These are phyloP conservation scores for Colletotrichum shisoi DNA, from an alignment of 2,329 filamentous ascomycete genomes.

Conservation along the genomic window DNA sequence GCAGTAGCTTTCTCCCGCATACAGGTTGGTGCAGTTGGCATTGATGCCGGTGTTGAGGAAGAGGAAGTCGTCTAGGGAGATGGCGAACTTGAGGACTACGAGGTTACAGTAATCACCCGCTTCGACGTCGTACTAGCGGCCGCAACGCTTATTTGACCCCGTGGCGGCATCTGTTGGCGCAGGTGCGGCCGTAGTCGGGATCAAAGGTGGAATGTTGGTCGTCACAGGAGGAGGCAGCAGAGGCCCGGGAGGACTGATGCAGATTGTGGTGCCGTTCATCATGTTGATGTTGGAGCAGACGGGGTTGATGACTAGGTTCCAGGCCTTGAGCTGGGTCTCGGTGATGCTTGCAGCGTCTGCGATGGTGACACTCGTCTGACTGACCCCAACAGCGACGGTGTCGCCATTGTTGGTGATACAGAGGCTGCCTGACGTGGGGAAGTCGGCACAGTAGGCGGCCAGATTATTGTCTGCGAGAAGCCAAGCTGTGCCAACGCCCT, in stretches of 20 bases:
- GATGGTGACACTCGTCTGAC: constrained; percentile 21
- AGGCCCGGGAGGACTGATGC: constrained; percentile 7
- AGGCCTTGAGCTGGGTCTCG: constrained; percentile 19
- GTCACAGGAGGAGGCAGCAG: constrained; percentile 2
- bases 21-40: constrained; percentile 49
- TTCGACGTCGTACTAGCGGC: constrained; percentile 45
- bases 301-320: constrained; percentile 21
- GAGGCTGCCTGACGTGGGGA: constrained; percentile 34
- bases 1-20: constrained; percentile 46
- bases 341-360: constrained; percentile 40
- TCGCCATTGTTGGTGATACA: constrained; percentile 42
- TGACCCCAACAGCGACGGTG: neutral
- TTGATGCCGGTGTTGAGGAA: constrained; percentile 49
- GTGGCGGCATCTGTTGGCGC: constrained; percentile 38
- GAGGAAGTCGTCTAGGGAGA: constrained; percentile 47
- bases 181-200: constrained; percentile 25
- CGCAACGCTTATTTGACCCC: constrained; percentile 42
- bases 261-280: constrained; percentile 25
- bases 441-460: constrained; percentile 30
- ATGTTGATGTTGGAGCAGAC: constrained; percentile 21
- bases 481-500: constrained; percentile 39
- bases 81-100: constrained; percentile 44
- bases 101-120: constrained; percentile 49
- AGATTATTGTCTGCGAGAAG: constrained; percentile 42
- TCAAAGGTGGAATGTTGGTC: neutral